Evolutionary conservation across 164 flowering plant species (phyloP).

Genomic region (Taxillus chinensis): DNA sequence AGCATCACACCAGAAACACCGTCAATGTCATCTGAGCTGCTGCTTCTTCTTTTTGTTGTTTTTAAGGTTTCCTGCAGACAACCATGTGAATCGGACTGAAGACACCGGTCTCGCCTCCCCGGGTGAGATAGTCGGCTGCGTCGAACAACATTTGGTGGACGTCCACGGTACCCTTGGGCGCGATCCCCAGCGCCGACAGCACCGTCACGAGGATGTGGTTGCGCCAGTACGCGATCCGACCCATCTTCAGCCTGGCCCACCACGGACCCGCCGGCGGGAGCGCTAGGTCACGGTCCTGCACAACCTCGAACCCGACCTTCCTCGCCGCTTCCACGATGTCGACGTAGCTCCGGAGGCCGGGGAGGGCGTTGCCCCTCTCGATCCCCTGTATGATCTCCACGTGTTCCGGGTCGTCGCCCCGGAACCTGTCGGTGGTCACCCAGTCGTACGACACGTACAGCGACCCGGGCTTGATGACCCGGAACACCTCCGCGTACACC

Average conservation of each 20-base stretch:
- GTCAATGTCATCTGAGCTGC: no score
- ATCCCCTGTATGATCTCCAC: slow-evolving; percentile 77
- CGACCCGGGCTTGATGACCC: slow-evolving; percentile 82
- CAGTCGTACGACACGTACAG: slow-evolving; percentile 81
- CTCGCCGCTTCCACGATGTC: slow-evolving; percentile 58
- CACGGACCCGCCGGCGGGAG: slow-evolving; percentile 70
- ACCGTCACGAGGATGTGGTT: slow-evolving; percentile 63
- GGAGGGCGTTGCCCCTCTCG: slow-evolving; percentile 83
- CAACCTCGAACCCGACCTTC: slow-evolving; percentile 78
- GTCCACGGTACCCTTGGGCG: slow-evolving; percentile 79
- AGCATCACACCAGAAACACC: no score
- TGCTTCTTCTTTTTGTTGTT: not conserved
- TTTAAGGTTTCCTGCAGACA: slow-evolving; percentile 65
- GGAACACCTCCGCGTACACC: slow-evolving; percentile 71
- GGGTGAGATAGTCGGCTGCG: slow-evolving; percentile 62
- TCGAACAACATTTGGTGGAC: slow-evolving; percentile 85
- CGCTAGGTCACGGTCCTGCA: slow-evolving; percentile 75
- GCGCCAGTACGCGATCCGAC: slow-evolving; percentile 85
- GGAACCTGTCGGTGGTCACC: slow-evolving; percentile 69
- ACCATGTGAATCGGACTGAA: slow-evolving; percentile 83
- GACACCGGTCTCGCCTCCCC: slow-evolving; percentile 70
- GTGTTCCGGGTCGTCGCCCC: slow-evolving; percentile 45
- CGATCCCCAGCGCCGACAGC: slow-evolving; percentile 54
- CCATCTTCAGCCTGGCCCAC: slow-evolving; percentile 93
- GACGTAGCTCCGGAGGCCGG: slow-evolving; percentile 55